A percentile compares a stretch with the other conserved stretches of the same genome.
Evolutionary conservation across 2,329 filamentous ascomycete species (phyloP).

Genomic region (Fusarium sp.): DNA sequence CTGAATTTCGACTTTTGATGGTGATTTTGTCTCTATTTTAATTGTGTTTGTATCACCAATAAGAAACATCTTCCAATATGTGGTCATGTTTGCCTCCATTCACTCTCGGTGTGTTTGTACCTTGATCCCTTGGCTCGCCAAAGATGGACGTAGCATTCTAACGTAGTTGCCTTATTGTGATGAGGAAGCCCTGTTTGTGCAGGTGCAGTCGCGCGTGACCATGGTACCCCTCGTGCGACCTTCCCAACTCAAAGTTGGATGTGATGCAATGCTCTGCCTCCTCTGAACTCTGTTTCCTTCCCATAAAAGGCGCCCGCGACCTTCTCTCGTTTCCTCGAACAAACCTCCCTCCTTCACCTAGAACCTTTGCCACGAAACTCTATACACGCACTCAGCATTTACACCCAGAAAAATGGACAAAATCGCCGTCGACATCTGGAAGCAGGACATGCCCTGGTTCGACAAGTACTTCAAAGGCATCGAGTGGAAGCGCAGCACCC

Average conservation of each 20-base stretch:
- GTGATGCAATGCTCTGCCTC: background rate
- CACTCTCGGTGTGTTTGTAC: background rate
- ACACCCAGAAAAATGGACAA: background rate
- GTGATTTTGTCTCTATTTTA: too few species aligned
- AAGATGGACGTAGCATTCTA: background rate
- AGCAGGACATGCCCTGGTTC: slow-evolving; percentile 1
- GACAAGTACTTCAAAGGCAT: background rate
- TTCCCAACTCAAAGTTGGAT: background rate
- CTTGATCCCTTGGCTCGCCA: background rate
- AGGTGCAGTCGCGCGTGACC: background rate
- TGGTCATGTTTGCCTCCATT: background rate
- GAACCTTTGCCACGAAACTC: background rate
- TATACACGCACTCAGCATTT: background rate
- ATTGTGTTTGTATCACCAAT: background rate
- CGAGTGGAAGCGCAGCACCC: background rate
- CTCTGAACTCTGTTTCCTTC: background rate
- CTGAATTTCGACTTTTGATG: background rate
- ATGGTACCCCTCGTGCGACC: background rate
- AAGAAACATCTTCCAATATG: too few species aligned
- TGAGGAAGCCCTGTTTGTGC: background rate
- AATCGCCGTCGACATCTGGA: slow-evolving; percentile 2
- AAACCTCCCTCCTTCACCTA: background rate
- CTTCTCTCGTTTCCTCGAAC: background rate
- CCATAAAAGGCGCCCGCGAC: background rate
- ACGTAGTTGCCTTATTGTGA: background rate